Conservation (phyloP, 257 asterid genomes). For the Prunella vulgaris region DNA sequence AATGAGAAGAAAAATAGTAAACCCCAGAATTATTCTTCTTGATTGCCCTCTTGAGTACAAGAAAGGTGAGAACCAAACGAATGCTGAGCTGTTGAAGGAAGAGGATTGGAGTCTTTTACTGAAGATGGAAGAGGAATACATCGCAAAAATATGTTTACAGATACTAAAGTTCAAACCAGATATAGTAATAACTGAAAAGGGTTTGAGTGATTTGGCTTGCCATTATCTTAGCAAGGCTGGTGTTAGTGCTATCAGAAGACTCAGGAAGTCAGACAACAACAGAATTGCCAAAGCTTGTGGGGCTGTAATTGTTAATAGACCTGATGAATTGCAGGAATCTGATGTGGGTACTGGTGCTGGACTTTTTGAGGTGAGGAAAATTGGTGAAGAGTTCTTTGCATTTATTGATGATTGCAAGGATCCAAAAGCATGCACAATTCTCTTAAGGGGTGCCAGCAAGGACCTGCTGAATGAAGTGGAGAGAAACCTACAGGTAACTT, state of each 20-base stretch:
- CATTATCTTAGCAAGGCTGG: constrained; percentile 91
- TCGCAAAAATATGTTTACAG: constrained; percentile 68
- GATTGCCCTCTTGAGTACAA: constrained; percentile 95
- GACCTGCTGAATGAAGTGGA: constrained; percentile 97
- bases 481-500: constrained; percentile 82
- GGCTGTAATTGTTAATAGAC: constrained; percentile 88
- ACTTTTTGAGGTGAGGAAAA: constrained; percentile 84
- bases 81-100: constrained; percentile 85
- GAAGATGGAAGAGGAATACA: constrained; percentile 95
- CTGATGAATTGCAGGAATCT: constrained; percentile 97
- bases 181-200: constrained; percentile 84
- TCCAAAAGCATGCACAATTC: constrained; percentile 93
- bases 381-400: constrained; percentile 88
- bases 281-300: constrained; percentile 98
- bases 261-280: constrained; percentile 83
- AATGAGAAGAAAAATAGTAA: constrained; percentile 81
- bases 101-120: constrained; percentile 92
- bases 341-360: constrained; percentile 97
- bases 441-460: constrained; percentile 96
- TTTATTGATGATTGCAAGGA: constrained; percentile 85
- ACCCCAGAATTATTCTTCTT: constrained; percentile 90
- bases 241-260: constrained; percentile 93
- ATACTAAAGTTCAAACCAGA: constrained; percentile 84
- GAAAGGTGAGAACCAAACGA: constrained; percentile 98
- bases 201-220: constrained; percentile 89